A percentile compares a stretch with the other conserved stretches of the same genome.
These are phyloP conservation scores for Aschersonia sp. DNA, from an alignment of 2,329 filamentous ascomycete genomes.

Conservation along the genomic window DNA sequence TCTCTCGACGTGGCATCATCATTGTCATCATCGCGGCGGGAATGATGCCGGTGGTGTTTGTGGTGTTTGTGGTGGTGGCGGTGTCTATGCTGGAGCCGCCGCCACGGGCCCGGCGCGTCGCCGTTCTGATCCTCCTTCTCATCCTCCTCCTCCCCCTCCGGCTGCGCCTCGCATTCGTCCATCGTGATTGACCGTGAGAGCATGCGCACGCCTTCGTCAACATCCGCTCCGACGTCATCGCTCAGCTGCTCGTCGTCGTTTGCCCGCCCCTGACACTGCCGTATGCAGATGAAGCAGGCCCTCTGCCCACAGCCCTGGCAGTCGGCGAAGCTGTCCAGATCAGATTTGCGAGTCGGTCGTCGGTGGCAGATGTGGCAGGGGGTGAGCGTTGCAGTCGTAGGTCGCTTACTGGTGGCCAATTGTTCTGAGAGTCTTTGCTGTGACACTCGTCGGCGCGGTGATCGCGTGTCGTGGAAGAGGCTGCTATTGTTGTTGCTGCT, in stretches of 20 bases:
- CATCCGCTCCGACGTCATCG: conserved; percentile 18
- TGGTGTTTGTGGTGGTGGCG: too few relatives aligned
- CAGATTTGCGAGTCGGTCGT: conserved; percentile 47
- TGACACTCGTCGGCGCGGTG: neutral
- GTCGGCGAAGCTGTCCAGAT: conserved; percentile 51
- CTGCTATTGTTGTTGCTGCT: too few relatives aligned
- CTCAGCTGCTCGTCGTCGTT: conserved; percentile 1
- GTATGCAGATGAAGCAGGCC: conserved; percentile 55
- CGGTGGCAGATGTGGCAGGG: conserved; percentile 57
- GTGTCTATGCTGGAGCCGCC: too few relatives aligned
- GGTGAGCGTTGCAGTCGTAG: conserved; percentile 16
- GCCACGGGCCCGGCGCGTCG: too few relatives aligned
- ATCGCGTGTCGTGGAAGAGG: neutral
- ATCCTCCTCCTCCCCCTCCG: neutral
- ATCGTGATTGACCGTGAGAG: too few relatives aligned
- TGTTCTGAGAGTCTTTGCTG: neutral
- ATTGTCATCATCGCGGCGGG: too few relatives aligned
- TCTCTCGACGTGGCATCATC: too few relatives aligned
- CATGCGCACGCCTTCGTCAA: conserved; percentile 6
- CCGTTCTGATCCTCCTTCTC: too few relatives aligned
- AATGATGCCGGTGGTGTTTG: too few relatives aligned
- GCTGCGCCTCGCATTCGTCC: neutral
- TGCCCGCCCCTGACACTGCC: conserved; percentile 42
- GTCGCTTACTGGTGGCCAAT: neutral
- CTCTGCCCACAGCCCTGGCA: conserved; percentile 47